These are phyloP conservation scores for Chondrostereum purpureum DNA, from an alignment of 1,284 basidiomycete genomes.

Conservation along the genomic window DNA sequence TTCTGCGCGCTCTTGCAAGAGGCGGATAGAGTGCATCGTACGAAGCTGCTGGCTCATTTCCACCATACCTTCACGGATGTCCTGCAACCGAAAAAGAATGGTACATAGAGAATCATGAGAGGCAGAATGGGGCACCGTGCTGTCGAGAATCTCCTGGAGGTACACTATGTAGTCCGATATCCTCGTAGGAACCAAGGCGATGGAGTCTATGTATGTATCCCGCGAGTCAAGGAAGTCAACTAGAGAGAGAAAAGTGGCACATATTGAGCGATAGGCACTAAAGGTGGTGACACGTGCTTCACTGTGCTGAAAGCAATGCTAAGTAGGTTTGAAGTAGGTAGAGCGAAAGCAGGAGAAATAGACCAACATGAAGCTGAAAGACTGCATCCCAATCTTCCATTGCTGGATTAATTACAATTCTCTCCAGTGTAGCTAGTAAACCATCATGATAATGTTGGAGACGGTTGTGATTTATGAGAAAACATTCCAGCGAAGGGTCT, in stretches of 20 bases:
- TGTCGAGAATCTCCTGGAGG: conserved; percentile 20
- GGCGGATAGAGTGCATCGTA: conserved; percentile 21
- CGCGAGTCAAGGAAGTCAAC: conserved; percentile 20
- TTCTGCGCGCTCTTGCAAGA: conserved; percentile 21
- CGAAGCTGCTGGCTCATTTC: conserved; percentile 29
- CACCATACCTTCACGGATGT: conserved; percentile 25
- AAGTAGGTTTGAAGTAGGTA: background rate
- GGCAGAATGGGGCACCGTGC: background rate
- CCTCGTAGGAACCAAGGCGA: conserved; percentile 24
- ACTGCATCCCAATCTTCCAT: conserved; percentile 24
- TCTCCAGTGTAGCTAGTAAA: conserved; percentile 20
- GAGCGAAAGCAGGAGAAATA: background rate
- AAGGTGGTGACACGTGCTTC: conserved; percentile 21
- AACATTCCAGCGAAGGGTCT: conserved; percentile 26
- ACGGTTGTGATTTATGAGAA: conserved; percentile 24
- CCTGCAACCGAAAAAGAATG: conserved; percentile 21
- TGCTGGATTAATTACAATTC: conserved; percentile 9
- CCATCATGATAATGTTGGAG: conserved; percentile 28
- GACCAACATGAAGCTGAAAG: conserved; percentile 25
- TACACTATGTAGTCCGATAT: conserved; percentile 23
- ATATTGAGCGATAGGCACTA: conserved; percentile 27
- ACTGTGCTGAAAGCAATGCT: conserved; percentile 19
- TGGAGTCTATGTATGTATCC: conserved; percentile 17
- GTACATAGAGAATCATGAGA: conserved; percentile 26
- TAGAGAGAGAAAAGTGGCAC: conserved; percentile 26